phyloP scores from a whole-genome alignment of 495 filamentous ascomycete genomes.

The Copromyces sp. region DNA sequence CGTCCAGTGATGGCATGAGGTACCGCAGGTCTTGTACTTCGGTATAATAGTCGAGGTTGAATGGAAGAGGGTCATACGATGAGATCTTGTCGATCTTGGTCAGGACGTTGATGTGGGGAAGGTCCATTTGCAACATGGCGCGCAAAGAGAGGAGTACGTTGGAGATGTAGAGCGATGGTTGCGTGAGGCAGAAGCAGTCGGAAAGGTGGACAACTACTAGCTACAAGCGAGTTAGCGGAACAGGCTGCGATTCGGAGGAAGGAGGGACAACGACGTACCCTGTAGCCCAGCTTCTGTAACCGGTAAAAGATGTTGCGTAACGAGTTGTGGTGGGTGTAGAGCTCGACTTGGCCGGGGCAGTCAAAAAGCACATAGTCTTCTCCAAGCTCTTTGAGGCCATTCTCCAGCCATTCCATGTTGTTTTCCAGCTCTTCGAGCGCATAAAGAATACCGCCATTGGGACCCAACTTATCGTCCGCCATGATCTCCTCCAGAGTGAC shows the following conservation, averaged over 20 bases:
- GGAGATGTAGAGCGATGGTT: constrained; percentile 90
- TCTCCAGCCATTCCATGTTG: constrained; percentile 83
- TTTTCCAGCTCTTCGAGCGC: constrained; percentile 90
- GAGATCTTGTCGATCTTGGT: constrained; percentile 91
- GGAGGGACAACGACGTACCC: constrained; percentile 45
- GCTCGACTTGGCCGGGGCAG: constrained; percentile 92
- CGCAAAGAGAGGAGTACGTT: constrained; percentile 84
- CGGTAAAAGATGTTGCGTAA: constrained; percentile 83
- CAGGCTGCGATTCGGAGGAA: neutral
- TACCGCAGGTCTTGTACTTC: constrained; percentile 91
- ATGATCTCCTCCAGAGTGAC: constrained; percentile 90
- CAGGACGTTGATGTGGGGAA: constrained; percentile 88
- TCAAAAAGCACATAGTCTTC: constrained; percentile 95
- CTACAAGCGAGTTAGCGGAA: constrained; percentile 35
- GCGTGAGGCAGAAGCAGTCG: constrained; percentile 82
- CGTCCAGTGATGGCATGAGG: constrained; percentile 66
- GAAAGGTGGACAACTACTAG: constrained; percentile 82
- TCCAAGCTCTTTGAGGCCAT: constrained; percentile 61
- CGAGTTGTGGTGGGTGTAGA: constrained; percentile 88
- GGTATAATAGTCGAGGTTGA: constrained; percentile 93
- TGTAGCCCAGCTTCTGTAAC: constrained; percentile 83
- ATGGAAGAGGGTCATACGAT: constrained; percentile 69
- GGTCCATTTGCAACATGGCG: constrained; percentile 95
- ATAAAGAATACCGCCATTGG: constrained; percentile 86
- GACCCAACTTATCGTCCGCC: constrained; percentile 81